Evolutionary conservation across 768 basidiomycete species (phyloP).

Genomic region (Stropharia rugosoannulata): DNA sequence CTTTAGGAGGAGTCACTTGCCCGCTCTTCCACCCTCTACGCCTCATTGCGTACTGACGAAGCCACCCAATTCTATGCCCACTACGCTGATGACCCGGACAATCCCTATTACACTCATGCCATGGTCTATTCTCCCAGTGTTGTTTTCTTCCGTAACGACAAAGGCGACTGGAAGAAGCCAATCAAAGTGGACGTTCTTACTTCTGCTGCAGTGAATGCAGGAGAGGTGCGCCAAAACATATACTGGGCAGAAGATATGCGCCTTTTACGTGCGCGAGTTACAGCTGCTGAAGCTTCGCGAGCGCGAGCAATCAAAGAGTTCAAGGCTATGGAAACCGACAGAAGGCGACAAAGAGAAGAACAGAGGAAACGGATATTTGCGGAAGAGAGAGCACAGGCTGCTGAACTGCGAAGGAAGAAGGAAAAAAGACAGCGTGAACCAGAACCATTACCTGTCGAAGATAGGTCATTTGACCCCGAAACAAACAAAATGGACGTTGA

Average conservation of each 20-base stretch:
- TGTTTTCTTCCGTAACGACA: conserved; percentile 59
- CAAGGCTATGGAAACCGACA: conserved; percentile 2
- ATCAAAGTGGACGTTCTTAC: conserved; percentile 64
- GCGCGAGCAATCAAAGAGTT: conserved; percentile 15
- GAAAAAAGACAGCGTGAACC: conserved; percentile 2
- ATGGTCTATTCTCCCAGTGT: conserved; percentile 73
- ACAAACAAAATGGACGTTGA: background rate
- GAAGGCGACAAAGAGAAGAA: background rate
- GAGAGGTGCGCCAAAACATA: conserved; percentile 22
- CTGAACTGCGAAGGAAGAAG: background rate
- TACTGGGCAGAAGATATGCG: conserved; percentile 10
- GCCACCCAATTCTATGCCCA: conserved; percentile 60
- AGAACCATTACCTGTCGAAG: background rate
- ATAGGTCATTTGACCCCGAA: background rate
- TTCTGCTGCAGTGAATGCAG: conserved; percentile 72
- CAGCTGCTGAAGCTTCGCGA: conserved; percentile 1
- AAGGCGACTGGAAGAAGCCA: conserved; percentile 53
- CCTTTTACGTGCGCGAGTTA: conserved; percentile 7
- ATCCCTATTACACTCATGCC: conserved; percentile 69
- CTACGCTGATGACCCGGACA: conserved; percentile 47
- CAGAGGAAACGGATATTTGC: background rate
- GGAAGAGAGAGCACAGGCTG: background rate
- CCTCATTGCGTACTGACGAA: conserved; percentile 52
- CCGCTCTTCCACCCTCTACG: conserved; percentile 70
- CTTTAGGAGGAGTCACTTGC: conserved; percentile 66